A percentile compares a stretch with the other conserved stretches of the same genome.
Evolutionary conservation across 257 asterid species (phyloP).

Genomic region (Lycium barbarum): DNA sequence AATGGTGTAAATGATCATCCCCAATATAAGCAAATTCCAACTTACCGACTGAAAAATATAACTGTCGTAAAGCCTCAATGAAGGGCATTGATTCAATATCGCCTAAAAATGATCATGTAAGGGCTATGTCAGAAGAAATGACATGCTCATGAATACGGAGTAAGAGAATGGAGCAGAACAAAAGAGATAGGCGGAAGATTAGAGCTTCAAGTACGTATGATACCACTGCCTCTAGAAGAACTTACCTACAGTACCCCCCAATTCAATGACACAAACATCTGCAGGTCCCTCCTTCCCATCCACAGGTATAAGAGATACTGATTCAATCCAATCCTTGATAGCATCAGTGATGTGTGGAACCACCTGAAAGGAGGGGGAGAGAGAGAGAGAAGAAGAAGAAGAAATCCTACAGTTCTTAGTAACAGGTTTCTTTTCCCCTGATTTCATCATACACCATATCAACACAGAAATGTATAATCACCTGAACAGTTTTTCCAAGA

Average conservation of each 20-base stretch:
- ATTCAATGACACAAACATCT: constrained; percentile 96
- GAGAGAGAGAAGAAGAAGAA: background rate
- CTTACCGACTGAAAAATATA: constrained; percentile 90
- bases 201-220: constrained; percentile 23
- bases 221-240: constrained; percentile 12
- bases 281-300: constrained; percentile 96
- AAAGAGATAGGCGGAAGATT: constrained; percentile 7
- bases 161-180: background rate
- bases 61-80: constrained; percentile 92
- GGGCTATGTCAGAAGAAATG: constrained; percentile 5
- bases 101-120: constrained; percentile 54
- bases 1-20: background rate
- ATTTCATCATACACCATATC: background rate
- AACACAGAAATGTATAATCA: constrained; percentile 37
- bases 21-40: constrained; percentile 17
- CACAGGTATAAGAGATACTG: constrained; percentile 80
- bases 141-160: background rate
- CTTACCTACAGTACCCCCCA: constrained; percentile 99
- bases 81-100: constrained; percentile 99
- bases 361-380: constrained; percentile 55
- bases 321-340: constrained; percentile 89
- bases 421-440: background rate
- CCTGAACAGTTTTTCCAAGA: constrained; percentile 99
- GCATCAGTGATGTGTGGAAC: constrained; percentile 98
- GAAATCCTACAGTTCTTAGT: background rate